Conservation (phyloP, 1,284 basidiomycete genomes). For the Fomitopsis palustris region DNA sequence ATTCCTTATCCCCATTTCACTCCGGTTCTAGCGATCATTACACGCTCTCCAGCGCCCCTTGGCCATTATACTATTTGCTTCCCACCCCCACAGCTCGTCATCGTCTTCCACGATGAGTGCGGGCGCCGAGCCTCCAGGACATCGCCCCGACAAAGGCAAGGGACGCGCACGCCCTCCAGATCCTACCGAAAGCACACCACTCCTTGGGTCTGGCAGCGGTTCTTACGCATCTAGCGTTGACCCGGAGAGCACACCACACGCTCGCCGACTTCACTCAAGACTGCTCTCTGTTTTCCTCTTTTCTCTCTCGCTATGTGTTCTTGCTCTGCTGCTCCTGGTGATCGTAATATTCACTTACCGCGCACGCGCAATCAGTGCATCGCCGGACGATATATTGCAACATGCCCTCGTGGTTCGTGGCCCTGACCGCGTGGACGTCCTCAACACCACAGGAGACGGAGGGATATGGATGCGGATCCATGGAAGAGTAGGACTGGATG, state of each 20-base stretch:
- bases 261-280: slow-evolving; percentile 37
- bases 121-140: slow-evolving; percentile 1
- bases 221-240: slow-evolving; percentile 20
- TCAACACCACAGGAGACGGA: slow-evolving; percentile 56
- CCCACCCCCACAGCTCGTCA: not conserved
- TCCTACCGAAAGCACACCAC: slow-evolving; percentile 43
- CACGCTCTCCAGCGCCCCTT: not conserved
- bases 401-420: slow-evolving; percentile 54
- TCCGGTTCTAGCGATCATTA: not conserved
- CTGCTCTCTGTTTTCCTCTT: slow-evolving; percentile 48
- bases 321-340: slow-evolving; percentile 39
- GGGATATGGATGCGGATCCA: slow-evolving; percentile 57
- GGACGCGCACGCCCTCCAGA: slow-evolving; percentile 29
- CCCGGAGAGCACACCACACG: slow-evolving; percentile 20
- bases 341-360: slow-evolving; percentile 64
- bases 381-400: slow-evolving; percentile 54
- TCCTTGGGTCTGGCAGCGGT: slow-evolving; percentile 31
- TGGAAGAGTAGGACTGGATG: slow-evolving; percentile 61
- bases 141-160: slow-evolving; percentile 40
- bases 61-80: too few species aligned
- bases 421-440: slow-evolving; percentile 56
- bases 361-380: slow-evolving; percentile 47
- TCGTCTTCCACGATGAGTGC: slow-evolving; percentile 14
- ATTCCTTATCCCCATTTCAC: too few species aligned
- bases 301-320: slow-evolving; percentile 37